These are phyloP conservation scores for Pulveroboletus sp. DNA, from an alignment of 768 basidiomycete genomes.

Conservation along the genomic window DNA sequence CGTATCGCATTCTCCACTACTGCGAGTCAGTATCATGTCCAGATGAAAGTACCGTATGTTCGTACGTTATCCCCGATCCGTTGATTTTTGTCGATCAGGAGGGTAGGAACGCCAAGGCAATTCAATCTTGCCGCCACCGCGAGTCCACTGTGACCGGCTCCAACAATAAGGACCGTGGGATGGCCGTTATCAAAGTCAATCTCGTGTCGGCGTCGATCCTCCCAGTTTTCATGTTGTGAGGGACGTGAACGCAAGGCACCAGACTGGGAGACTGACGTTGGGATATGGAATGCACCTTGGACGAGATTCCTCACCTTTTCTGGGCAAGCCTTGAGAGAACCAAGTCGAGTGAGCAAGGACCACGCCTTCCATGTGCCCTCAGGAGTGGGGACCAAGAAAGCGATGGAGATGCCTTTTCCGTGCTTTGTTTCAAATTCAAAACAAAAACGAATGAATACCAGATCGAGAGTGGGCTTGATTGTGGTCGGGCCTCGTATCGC, in stretches of 20 bases:
- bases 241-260: conserved; percentile 40
- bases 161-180: conserved; percentile 60
- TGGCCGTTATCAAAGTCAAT: conserved; percentile 42
- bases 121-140: conserved; percentile 61
- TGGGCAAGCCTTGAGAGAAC: conserved; percentile 50
- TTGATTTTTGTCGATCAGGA: conserved; percentile 52
- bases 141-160: conserved; percentile 66
- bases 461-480: conserved; percentile 44
- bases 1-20: conserved; percentile 56
- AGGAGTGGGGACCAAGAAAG: conserved; percentile 45
- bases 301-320: conserved; percentile 34
- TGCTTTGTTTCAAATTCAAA: conserved; percentile 53
- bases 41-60: background rate
- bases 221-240: conserved; percentile 51
- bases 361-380: conserved; percentile 54
- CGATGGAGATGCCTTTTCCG: conserved; percentile 51
- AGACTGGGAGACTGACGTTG: conserved; percentile 3
- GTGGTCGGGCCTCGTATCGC: conserved; percentile 29
- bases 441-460: conserved; percentile 55
- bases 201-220: conserved; percentile 39
- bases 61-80: conserved; percentile 47
- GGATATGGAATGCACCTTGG: background rate
- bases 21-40: conserved; percentile 2
- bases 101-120: conserved; percentile 46
- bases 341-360: conserved; percentile 57